These are phyloP conservation scores for Lepidopterella palustris DNA, from an alignment of 495 filamentous ascomycete species.

Conservation along the genomic window DNA sequence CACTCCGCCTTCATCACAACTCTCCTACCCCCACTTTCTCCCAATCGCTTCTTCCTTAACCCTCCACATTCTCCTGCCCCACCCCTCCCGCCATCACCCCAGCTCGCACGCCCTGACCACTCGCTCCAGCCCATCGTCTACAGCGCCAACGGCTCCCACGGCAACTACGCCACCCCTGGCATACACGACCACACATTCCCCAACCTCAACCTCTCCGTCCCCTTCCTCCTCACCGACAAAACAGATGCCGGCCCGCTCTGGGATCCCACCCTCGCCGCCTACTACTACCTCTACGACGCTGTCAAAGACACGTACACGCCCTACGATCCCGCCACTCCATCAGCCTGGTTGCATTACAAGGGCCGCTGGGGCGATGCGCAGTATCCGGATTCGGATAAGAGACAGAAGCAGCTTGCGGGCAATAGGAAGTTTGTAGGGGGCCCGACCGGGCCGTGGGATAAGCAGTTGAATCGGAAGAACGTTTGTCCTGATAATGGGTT, in stretches of 20 bases:
- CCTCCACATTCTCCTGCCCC: background rate
- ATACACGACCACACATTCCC: slow-evolving; percentile 30
- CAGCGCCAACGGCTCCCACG: slow-evolving; percentile 53
- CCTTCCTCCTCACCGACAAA: slow-evolving; percentile 20
- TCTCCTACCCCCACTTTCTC: background rate
- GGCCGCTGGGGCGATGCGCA: slow-evolving; percentile 55
- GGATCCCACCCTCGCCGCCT: slow-evolving; percentile 48
- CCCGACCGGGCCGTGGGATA: slow-evolving; percentile 25
- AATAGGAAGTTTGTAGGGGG: slow-evolving; percentile 22
- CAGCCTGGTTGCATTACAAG: slow-evolving; percentile 46
- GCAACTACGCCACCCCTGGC: slow-evolving; percentile 50
- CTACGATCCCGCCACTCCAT: slow-evolving; percentile 35
- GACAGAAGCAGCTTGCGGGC: slow-evolving; percentile 11
- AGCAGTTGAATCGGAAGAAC: slow-evolving; percentile 20
- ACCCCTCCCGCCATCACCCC: background rate
- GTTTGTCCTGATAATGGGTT: slow-evolving; percentile 19
- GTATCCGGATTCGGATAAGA: slow-evolving; percentile 39
- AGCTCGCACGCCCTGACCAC: background rate
- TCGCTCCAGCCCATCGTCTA: slow-evolving; percentile 41
- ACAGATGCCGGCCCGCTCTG: slow-evolving; percentile 36
- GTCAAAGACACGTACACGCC: slow-evolving; percentile 33
- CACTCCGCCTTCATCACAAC: background rate
- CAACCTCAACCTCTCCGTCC: slow-evolving; percentile 24
- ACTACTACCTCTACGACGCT: slow-evolving; percentile 45
- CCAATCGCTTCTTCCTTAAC: background rate